phyloP scores from a whole-genome alignment of 1,139 yeast species.

The Suhomyces atakaporum region DNA sequence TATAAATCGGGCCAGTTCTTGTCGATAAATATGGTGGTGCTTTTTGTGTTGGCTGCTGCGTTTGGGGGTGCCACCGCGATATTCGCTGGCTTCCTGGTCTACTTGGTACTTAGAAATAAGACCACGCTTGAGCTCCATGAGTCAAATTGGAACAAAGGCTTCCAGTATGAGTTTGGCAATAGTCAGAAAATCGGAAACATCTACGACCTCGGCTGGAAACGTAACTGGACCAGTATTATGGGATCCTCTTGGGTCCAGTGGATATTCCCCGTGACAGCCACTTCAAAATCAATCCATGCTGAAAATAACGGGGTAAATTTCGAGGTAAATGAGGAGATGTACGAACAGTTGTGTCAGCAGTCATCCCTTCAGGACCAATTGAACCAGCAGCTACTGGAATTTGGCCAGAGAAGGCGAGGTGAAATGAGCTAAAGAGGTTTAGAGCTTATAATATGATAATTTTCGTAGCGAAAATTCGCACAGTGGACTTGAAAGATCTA shows the following conservation, averaged over 20 bases:
- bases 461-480: no score
- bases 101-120: constrained; percentile 58
- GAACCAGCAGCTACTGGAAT: constrained; percentile 40
- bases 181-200: constrained; percentile 55
- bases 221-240: constrained; percentile 73
- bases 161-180: constrained; percentile 38
- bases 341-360: constrained; percentile 43
- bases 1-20: constrained; percentile 43
- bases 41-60: constrained; percentile 61
- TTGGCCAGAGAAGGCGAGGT: constrained; percentile 71
- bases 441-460: no score
- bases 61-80: constrained; percentile 61
- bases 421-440: no score
- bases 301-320: constrained; percentile 54
- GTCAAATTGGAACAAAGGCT: constrained; percentile 39
- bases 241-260: constrained; percentile 66
- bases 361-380: constrained; percentile 50
- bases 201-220: constrained; percentile 66
- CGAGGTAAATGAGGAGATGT: constrained; percentile 46
- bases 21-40: constrained; percentile 60
- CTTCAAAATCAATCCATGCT: constrained; percentile 26
- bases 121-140: constrained; percentile 87
- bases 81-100: constrained; percentile 63
- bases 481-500: no score
- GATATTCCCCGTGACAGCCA: constrained; percentile 62